These are phyloP conservation scores for Neonectria hederae DNA, from an alignment of 2,329 filamentous ascomycete genomes.

Conservation along the genomic window DNA sequence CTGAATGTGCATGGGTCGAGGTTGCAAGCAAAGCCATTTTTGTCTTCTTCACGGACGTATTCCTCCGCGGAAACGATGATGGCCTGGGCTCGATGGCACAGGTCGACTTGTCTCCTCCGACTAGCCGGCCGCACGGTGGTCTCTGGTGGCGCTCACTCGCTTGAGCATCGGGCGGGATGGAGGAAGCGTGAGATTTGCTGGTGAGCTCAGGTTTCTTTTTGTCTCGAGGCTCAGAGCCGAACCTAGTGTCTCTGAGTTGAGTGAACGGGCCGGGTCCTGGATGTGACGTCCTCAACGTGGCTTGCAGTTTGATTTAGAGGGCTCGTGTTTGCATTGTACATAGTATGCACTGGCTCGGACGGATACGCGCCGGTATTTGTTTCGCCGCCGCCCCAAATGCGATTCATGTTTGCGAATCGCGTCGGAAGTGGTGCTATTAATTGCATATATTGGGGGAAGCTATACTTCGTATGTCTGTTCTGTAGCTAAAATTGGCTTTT, in stretches of 20 bases:
- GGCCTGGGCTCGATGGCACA: background rate
- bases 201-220: background rate
- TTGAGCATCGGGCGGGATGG: background rate
- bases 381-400: constrained; percentile 6
- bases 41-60: background rate
- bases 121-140: background rate
- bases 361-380: constrained; percentile 12
- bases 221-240: background rate
- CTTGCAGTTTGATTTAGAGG: constrained; percentile 34
- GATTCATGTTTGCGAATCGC: constrained; percentile 1
- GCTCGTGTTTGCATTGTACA: constrained; percentile 24
- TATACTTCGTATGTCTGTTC: background rate
- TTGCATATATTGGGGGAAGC: background rate
- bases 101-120: background rate
- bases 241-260: background rate
- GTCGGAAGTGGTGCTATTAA: constrained; percentile 7
- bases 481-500: constrained; percentile 6
- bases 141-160: background rate
- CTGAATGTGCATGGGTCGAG: background rate
- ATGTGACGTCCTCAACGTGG: constrained; percentile 31
- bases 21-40: background rate
- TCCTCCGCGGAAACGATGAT: background rate
- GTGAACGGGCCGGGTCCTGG: constrained; percentile 11
- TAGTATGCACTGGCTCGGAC: constrained; percentile 18
- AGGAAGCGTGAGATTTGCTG: background rate